phyloP scores from a whole-genome alignment of 257 asterid species.

The Gentiana dahurica region DNA sequence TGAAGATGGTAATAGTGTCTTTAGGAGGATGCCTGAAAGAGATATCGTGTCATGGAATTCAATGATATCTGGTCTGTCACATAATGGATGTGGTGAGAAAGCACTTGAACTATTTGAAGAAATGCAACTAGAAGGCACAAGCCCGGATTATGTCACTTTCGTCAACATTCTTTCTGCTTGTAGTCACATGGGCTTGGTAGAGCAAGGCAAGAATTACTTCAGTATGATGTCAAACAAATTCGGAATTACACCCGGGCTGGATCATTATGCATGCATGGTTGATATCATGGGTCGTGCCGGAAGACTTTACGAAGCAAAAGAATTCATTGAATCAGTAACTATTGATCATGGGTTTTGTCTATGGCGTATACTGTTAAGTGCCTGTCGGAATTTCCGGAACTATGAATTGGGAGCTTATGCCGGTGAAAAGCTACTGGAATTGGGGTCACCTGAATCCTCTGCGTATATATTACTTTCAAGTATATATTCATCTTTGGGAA shows the following conservation, averaged over 20 bases:
- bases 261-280: slow-evolving; percentile 86
- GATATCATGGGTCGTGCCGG: slow-evolving; percentile 88
- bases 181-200: slow-evolving; percentile 85
- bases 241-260: slow-evolving; percentile 41
- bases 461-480: slow-evolving; percentile 72
- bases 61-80: slow-evolving; percentile 85
- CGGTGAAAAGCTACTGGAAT: slow-evolving; percentile 70
- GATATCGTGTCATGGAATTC: slow-evolving; percentile 85
- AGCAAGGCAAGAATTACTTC: slow-evolving; percentile 54
- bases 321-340: slow-evolving; percentile 49
- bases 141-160: slow-evolving; percentile 63
- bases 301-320: slow-evolving; percentile 59
- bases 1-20: slow-evolving; percentile 40
- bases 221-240: slow-evolving; percentile 41
- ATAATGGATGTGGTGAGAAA: slow-evolving; percentile 58
- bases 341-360: slow-evolving; percentile 57
- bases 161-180: slow-evolving; percentile 68
- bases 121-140: slow-evolving; percentile 45
- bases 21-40: slow-evolving; percentile 59
- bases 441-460: slow-evolving; percentile 72
- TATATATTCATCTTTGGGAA: slow-evolving; percentile 67
- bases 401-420: slow-evolving; percentile 81
- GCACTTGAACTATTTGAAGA: slow-evolving; percentile 73
- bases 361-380: slow-evolving; percentile 83
- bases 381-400: slow-evolving; percentile 52